Base-by-base conservation (phyloP, 2,329 filamentous ascomycete species). In the Cordyceps militaris region DNA sequence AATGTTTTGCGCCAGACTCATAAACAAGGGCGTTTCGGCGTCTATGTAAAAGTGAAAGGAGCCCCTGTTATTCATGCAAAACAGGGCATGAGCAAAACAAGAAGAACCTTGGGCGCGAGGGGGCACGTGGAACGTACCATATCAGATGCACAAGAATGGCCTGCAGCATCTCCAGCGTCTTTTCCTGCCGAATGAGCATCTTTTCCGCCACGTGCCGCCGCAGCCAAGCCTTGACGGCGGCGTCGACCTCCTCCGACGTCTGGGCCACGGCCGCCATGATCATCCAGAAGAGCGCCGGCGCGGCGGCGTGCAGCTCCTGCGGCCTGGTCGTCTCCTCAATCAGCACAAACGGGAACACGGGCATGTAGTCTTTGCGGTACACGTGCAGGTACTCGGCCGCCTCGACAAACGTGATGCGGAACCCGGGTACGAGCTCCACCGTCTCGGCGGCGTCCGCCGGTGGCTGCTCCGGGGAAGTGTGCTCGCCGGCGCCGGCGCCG, bases 261-360 rank as follows among this genome's bases (percentile, higher is more conserved):
- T 68, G 68, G 23, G 65, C 60, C 0, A 66, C 63, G 2, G 63
- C 61, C 23, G 65, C 64, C 23, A 70, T 63, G 14, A 72, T 63
- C 9, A 65, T 63, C 32, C 67, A 66, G 48, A 72, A 71, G 1
- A 72, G 60, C 23, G 71, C 65, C 0, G 67, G 67, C n/a, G 64
- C 58, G 7, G 57, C 59, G 2, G 62, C 42, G 30, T 64, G 65
- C 21, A 72, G 52, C 9, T 68, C 66, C 13, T 59, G 59, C 2
- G 69, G 65, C 5, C 62, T 62, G 8, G 61, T 44, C 21, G 57
- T 51, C 1, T 56, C 40, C 1, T 62, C 56, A 7, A 71, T 46
- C 2, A 66, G 65, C 3, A 71, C 63, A 57, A 72, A 72, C 1
- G 70, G 70, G 30, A 71, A 71, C 34, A 63, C 61, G 2, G 66